Evolutionary conservation across 306 rosid genomes (phyloP).

Genomic region (Fragaria ananassa): DNA sequence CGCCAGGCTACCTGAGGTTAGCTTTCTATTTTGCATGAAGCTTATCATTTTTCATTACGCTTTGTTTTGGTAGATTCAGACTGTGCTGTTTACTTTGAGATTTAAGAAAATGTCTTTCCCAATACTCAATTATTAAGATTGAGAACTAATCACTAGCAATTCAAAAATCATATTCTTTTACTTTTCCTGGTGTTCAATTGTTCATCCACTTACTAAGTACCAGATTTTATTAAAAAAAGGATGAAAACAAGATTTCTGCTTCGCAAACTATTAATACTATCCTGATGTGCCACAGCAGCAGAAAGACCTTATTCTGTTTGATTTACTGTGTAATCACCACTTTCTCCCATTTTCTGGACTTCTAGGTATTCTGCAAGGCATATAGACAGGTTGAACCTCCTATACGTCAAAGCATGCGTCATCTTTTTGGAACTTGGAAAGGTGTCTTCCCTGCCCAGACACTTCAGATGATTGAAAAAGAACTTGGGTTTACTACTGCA

Average conservation of each 20-base stretch:
- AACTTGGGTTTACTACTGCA: conserved; percentile 58
- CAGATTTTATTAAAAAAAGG: conserved; percentile 8
- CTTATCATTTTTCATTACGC: conserved; percentile 5
- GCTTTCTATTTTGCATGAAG: conserved; percentile 35
- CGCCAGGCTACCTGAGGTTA: conserved; percentile 82
- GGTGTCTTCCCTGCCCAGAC: conserved; percentile 84
- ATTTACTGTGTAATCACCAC: conserved; percentile 25
- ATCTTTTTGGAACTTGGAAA: conserved; percentile 97
- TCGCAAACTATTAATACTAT: conserved; percentile 12
- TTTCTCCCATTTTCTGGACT: conserved; percentile 25
- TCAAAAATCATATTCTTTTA: neutral
- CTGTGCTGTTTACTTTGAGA: neutral
- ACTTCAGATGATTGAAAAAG: conserved; percentile 75
- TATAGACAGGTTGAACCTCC: conserved; percentile 74
- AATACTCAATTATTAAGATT: neutral
- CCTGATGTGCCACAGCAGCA: neutral
- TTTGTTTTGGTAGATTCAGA: neutral
- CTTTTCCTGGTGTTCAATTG: conserved; percentile 11
- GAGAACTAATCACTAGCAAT: neutral
- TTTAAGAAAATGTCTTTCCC: neutral
- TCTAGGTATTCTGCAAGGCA: conserved; percentile 89
- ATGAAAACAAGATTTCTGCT: conserved; percentile 6
- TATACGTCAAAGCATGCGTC: conserved; percentile 73
- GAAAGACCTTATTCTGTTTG: conserved; percentile 20
- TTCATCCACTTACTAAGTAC: conserved; percentile 21